A percentile compares a stretch with the other conserved stretches of the same genome.
phyloP scores from a whole-genome alignment of 2,329 filamentous ascomycete genomes.

The Diaporthe aspalathi region DNA sequence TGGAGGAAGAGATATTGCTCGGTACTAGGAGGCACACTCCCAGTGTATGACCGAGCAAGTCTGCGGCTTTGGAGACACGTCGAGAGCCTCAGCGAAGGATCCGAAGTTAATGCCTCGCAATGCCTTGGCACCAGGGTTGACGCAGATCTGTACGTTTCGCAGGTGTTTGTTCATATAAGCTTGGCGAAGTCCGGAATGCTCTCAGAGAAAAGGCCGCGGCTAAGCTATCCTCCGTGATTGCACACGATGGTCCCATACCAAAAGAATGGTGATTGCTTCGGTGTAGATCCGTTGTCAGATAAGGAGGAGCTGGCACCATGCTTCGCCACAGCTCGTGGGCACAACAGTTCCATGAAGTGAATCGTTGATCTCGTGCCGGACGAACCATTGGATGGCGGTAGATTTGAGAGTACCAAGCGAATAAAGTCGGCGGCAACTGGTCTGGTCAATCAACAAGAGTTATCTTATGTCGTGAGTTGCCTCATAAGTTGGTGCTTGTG shows the following conservation, averaged over 20 bases:
- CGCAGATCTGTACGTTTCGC: neutral
- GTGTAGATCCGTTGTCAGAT: neutral
- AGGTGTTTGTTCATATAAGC: neutral
- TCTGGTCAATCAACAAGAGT: neutral
- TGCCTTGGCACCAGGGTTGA: neutral
- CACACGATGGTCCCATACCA: neutral
- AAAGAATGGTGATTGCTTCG: neutral
- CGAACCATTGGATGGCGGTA: neutral
- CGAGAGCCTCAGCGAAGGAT: neutral
- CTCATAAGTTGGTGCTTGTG: too few relatives aligned
- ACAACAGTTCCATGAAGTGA: neutral
- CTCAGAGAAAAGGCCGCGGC: neutral
- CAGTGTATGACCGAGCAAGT: neutral
- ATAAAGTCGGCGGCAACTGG: neutral
- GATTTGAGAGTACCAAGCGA: neutral
- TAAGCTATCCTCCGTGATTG: neutral
- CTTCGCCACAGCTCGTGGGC: neutral
- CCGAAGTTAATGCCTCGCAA: neutral
- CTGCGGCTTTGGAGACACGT: neutral
- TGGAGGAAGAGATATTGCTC: conserved; percentile 49
- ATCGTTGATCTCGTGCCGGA: neutral
- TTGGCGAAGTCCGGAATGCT: neutral
- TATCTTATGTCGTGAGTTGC: too few relatives aligned
- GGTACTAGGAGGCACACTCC: neutral
- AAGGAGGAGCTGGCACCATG: neutral